Conservation (phyloP, 73 alveolate species). For the Symbiodinium pilosum region DNA sequence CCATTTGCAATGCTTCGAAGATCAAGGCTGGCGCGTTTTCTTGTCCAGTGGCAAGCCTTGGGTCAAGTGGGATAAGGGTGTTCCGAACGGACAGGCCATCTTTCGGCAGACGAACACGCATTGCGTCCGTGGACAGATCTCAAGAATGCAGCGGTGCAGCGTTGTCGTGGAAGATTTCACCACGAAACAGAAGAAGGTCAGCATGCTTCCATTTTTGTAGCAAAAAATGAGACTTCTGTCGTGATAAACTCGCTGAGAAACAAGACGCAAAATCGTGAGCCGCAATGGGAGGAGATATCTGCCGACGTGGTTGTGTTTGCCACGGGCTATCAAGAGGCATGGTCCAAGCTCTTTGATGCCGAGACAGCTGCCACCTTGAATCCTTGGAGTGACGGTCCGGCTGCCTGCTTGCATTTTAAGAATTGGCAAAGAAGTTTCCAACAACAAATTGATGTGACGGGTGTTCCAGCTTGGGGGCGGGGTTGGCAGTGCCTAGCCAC, state of each 20-base stretch:
- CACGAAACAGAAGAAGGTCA: not conserved
- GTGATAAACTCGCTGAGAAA: too few relatives aligned
- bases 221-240: too few relatives aligned
- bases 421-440: too few relatives aligned
- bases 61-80: not conserved
- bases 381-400: constrained; percentile 20
- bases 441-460: too few relatives aligned
- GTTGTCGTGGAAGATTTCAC: not conserved
- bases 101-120: not conserved
- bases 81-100: not conserved
- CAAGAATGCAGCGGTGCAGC: constrained; percentile 11
- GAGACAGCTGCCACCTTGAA: not conserved
- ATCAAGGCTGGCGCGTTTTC: not conserved
- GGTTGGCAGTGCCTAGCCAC: too few relatives aligned
- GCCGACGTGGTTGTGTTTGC: constrained; percentile 80
- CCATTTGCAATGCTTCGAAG: constrained; percentile 57
- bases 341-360: constrained; percentile 63
- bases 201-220: too few relatives aligned
- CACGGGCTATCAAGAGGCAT: constrained; percentile 48
- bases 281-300: not conserved
- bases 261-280: too few relatives aligned
- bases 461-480: too few relatives aligned
- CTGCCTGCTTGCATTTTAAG: not conserved
- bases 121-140: constrained; percentile 45
- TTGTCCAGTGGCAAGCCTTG: not conserved